Evolutionary conservation across 129 eudicot genomes (phyloP), one percentile per base, ranked within the genome.

Genomic region (carrot (Daucus carota)): DNA sequence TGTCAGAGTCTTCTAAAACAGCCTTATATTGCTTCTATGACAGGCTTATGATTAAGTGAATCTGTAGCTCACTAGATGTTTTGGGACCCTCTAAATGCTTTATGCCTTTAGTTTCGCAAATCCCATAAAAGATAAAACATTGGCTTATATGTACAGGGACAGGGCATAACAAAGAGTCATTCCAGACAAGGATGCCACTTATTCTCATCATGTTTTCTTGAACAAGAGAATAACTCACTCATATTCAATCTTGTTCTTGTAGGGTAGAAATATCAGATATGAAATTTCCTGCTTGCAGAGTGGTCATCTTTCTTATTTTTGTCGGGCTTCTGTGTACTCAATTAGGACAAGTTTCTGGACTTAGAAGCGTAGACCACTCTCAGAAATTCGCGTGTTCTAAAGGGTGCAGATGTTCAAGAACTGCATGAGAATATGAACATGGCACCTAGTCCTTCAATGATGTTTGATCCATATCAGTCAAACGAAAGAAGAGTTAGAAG

Each of bases 401-500:
- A 81, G 40, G 84, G 36, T 14, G 81, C n/a, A 32, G 43, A 41
- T 73, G 85, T 47, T 48, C 77, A 82, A 59, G 84, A 87, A 48
- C 33, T 88, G 82, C 76, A 79, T 15, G 75, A 73, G 16, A 75
- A 77, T 34, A 48, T 80, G 69, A 72, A 83, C 76, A 63, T 81
- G 13, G 90, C 95, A 22, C 98, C 96, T 57, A 60, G 87, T 8
- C 92, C 92, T 76, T 85, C 94, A 36, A 43, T 26, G 82, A 75
- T 80, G 81, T 82, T 85, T 48, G 92, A 90, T 82, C 95, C 92
- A 16, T 80, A 84, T 75, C 85, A 45, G 73, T 90, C 89, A 11
- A 84, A 83, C 75, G 81, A 93, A 81, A 74, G 98, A 85, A 82
- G 96, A 72, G 89, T 90, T 69, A 69, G 84, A 75, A 76, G 86